Base-by-base conservation (phyloP, 2,329 filamentous ascomycete genomes). In the Sphaceloma murrayae region DNA sequence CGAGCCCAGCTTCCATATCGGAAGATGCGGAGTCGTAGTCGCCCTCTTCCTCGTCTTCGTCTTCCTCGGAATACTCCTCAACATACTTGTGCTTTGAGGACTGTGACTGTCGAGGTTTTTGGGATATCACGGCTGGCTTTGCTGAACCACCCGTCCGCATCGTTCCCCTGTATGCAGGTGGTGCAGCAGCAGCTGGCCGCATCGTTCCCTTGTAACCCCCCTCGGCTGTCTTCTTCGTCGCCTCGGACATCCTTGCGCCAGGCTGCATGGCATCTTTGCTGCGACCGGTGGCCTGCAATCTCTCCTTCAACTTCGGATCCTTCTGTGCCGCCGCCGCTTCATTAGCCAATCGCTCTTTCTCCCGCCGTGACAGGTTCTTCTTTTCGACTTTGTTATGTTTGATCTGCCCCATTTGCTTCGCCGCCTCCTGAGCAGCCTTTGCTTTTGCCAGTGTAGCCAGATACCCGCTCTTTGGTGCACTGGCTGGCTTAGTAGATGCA, bases 1-100 rank as follows among this genome's bases (percentile, higher is more conserved):
- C 80, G 27, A 81, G 59, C 24, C 81, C 82, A 2, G 81, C 84
- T 59, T 87, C 82, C 80, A 87, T 87, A 54, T 85, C 83, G 4
- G 80, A 85, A 4, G 79, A 82, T 4, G 59, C 76, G 45, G 82
- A 81, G 1, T 77, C 79, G 2, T 67, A 72, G 51, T 83, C 80
- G 36, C 68, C 69, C 22, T 82, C 77, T 32, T 81, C 77, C 6
- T 82, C 77, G 13, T 77, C 70, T 14, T 72, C 66, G 31, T 74
- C 70, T 5, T 65, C 62, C 48, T 58, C 53, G 36, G 54, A 63
- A 60, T 54, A 65, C 42, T 58, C 57, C 19, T 49, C 51, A 5
- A 19, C 42, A 36, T 45, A 45, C 18, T 17, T 45, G 42, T 45
- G 29, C 11, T 26, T 22, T 8, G 36, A 40, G 9, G 21, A 29